Evolutionary conservation across 192 early-diverging fungal genomes (phyloP), one percentile per base, ranked within the genome.

Genomic region (Gonapodya prolifera): DNA sequence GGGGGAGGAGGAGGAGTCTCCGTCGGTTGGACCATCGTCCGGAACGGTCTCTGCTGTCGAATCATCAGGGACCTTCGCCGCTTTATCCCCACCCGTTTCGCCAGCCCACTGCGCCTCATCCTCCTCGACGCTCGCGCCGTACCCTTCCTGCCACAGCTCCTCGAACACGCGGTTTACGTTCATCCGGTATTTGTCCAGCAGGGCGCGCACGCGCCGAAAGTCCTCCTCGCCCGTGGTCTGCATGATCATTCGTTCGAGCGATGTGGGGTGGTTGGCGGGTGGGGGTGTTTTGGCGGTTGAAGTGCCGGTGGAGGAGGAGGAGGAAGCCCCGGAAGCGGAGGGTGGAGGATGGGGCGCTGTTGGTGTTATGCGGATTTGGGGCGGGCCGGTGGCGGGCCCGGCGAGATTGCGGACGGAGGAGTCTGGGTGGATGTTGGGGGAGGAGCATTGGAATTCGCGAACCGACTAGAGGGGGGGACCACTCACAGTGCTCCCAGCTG

Each of bases 361-460:
- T 76, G 79, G 76, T 79, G 77, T 85, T 87, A 61, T 61, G 45
- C 45, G 45, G 30, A 92, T 90, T 33, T 88, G 80, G 0, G 92
- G 91, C 69, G 84, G 79, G 17, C 92, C 92, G 0, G 79, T 80
- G 30, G 86, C 82, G 23, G 92, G 91, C 0, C 91, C 92, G 69
- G 82, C 80, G 29, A 85, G 82, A 69, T 91, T 92, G 1, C 91
- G 81, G 32, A 93, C 88, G 0, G 92, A 93, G 45, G 89, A 91
- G 69, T 93, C 45, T 61, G 45, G 71, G 29, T 32, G 18, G 28
- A 8, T 2, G 71, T 8, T 2, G 71, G 28, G 71, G 71, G 71
- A 32, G 18, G 28, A 29, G 71, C 71, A 29, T 2, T 8, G 32
- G 71, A 29, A 8, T 8, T 2, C 71, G 31, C 16, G 71, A 32